phyloP scores from a whole-genome alignment of 2,329 filamentous ascomycete genomes.

The Epichloe sibirici region DNA sequence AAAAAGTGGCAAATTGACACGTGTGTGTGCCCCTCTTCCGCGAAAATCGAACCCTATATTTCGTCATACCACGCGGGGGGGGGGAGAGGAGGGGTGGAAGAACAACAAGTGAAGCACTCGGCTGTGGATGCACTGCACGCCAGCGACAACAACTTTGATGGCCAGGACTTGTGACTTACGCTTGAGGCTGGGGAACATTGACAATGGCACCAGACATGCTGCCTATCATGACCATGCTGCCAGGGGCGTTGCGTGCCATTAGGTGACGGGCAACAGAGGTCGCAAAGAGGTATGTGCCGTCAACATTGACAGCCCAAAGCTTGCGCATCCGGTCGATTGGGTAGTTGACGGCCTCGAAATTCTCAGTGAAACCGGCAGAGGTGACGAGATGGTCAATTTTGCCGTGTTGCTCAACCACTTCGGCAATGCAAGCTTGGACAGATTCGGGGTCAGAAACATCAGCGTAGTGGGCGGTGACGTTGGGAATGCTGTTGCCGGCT shows the following conservation, averaged over 20 bases:
- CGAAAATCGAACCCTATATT: too few species aligned
- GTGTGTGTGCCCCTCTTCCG: too few species aligned
- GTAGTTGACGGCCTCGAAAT: conserved; percentile 85
- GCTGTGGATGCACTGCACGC: too few species aligned
- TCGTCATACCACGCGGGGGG: not conserved
- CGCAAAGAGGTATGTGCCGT: conserved; percentile 76
- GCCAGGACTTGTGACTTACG: conserved; percentile 27
- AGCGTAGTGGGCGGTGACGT: conserved; percentile 79
- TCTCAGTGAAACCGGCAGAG: conserved; percentile 93
- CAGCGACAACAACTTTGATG: too few species aligned
- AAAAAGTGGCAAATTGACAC: too few species aligned
- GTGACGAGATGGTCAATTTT: conserved; percentile 88
- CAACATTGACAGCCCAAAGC: conserved; percentile 89
- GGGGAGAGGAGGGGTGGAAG: not conserved
- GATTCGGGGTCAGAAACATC: conserved; percentile 75
- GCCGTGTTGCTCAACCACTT: conserved; percentile 48
- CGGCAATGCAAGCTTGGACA: conserved; percentile 60
- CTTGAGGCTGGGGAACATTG: conserved; percentile 90
- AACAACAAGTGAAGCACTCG: not conserved
- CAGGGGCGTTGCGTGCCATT: conserved; percentile 65
- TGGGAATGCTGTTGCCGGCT: conserved; percentile 42
- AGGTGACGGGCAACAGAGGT: conserved; percentile 76
- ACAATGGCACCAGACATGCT: conserved; percentile 92
- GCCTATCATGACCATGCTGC: conserved; percentile 88
- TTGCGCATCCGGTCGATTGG: conserved; percentile 84